Base-by-base conservation (phyloP, 345 rosid species). In the Excoecaria cochinchinensis region DNA sequence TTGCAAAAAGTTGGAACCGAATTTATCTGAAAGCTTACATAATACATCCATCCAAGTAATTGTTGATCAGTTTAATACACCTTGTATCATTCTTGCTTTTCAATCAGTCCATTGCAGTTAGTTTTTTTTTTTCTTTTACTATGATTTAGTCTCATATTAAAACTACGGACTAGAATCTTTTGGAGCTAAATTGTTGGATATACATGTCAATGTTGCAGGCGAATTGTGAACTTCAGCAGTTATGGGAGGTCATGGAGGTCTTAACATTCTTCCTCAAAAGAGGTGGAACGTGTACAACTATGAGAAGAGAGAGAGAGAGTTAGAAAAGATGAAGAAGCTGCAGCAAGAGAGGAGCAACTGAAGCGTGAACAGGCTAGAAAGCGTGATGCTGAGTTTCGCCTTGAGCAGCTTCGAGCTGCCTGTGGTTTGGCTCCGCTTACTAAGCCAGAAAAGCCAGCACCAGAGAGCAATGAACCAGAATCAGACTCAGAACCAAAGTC, bases 231-330 rank as follows among this genome's bases (percentile, higher is more conserved):
- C 13, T 13, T 38, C 16, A 44, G 50, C 42, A 42, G 70, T 57
- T 13, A 95, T 93, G 99, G 99, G 99, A 70, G 98, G 99, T 8
- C 98, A 95, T 81, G 96, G 98, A 19, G 98, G 97, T 71, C 84
- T 95, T 55, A 95, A 95, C 70, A 95, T 93, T 65, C 94, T 93
- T 15, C 99, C 99, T 6, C 97, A 93, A 80, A 95, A 95, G 89
- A 81, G 91, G 24, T 95, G 96, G 99, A 95, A 91, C 76, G 97
- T 93, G 7, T 95, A 90, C 86, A 95, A 90, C 31, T 90, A 67
- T 46, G 97, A 95, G 17, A 95, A 95, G 70, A 78, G 92, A 79
- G 97, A 79, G 97, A 91, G 78, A 95, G 91, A 81, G 98, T 95
- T 57, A 84, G 87, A 24, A 79, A 76, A 52, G 97, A 95, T 50